Percentiles rank a stretch among this genome's conserved stretches.
These are phyloP conservation scores for Crithidia thermophila DNA, from an alignment of 208 protist species.

Conservation along the genomic window DNA sequence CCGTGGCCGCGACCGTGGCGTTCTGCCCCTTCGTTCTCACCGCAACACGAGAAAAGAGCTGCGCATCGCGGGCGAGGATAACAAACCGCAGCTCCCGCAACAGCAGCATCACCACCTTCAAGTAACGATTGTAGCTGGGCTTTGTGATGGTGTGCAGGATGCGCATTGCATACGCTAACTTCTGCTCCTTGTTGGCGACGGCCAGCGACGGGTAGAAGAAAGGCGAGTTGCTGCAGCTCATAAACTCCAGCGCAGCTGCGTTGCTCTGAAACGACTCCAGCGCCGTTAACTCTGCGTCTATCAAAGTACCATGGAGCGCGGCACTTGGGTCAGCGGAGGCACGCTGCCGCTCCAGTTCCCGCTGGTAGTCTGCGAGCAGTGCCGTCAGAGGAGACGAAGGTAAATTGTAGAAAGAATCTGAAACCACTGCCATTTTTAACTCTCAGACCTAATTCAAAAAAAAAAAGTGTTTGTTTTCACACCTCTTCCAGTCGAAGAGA, in stretches of 20 bases:
- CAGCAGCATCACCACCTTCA: constrained; percentile 22
- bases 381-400: no score
- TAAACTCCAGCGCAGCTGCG: not conserved
- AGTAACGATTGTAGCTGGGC: constrained; percentile 2
- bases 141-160: not conserved
- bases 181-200: not conserved
- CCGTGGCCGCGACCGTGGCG: not conserved
- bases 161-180: constrained; percentile 1
- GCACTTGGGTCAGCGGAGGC: no score
- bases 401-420: no score
- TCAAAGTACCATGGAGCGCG: not conserved
- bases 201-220: not conserved
- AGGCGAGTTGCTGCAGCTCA: constrained; percentile 21
- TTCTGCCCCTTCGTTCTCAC: not conserved
- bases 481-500: no score
- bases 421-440: no score
- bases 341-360: no score
- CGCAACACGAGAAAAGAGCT: not conserved
- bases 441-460: no score
- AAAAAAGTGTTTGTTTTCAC: no score
- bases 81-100: constrained; percentile 20
- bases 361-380: no score
- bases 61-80: constrained; percentile 1
- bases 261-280: not conserved
- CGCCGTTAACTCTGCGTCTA: not conserved